phyloP scores from a whole-genome alignment of 768 basidiomycete genomes.

The Mycena chlorophos region DNA sequence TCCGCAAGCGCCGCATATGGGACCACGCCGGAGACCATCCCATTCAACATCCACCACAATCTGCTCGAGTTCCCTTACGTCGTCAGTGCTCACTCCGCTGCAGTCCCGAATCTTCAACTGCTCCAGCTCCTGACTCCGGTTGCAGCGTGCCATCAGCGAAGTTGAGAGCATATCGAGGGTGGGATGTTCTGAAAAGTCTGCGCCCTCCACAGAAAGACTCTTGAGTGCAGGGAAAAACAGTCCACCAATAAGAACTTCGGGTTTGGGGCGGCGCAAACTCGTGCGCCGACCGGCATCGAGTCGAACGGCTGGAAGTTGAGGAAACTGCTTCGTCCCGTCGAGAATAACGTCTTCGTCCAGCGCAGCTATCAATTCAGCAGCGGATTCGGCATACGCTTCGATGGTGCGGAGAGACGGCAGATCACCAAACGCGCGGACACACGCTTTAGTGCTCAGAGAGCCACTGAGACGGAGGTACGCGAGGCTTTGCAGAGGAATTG shows the following conservation, averaged over 20 bases:
- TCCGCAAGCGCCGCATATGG: too few species aligned
- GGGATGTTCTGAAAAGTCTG: conserved; percentile 23
- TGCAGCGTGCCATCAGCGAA: conserved; percentile 33
- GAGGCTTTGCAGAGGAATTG: too few species aligned
- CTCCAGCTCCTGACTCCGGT: conserved; percentile 31
- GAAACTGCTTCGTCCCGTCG: conserved; percentile 16
- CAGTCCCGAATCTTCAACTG: conserved; percentile 32
- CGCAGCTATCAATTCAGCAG: conserved; percentile 26
- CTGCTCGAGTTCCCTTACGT: conserved; percentile 28
- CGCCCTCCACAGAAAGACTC: conserved; percentile 27
- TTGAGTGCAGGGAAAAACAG: conserved; percentile 31
- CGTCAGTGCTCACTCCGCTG: conserved; percentile 18
- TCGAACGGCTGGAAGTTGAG: not conserved
- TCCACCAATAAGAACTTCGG: conserved; percentile 13
- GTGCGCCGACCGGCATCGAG: conserved; percentile 8
- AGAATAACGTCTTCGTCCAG: conserved; percentile 24
- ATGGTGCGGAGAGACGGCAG: conserved; percentile 29
- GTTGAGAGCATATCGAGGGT: conserved; percentile 19
- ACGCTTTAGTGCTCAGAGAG: too few species aligned
- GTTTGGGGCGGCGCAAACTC: too few species aligned
- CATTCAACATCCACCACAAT: conserved; percentile 35
- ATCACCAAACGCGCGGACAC: conserved; percentile 29
- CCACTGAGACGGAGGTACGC: too few species aligned
- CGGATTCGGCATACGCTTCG: conserved; percentile 25
- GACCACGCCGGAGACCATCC: conserved; percentile 34